Evolutionary conservation across 2,329 filamentous ascomycete species (phyloP).

Genomic region (Calycina marina): DNA sequence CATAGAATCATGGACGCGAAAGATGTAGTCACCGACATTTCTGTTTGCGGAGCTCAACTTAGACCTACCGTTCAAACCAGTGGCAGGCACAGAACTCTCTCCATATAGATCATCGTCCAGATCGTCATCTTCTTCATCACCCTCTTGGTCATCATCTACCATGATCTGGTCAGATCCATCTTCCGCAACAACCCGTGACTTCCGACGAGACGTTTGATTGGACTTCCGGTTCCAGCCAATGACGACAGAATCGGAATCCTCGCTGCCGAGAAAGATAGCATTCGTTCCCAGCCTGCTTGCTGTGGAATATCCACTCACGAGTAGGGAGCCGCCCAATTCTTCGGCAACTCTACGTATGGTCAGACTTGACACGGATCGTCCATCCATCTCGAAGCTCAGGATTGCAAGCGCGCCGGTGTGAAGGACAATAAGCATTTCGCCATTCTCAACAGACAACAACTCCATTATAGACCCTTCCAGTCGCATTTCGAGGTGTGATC

Average conservation of each 20-base stretch:
- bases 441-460: constrained; percentile 57
- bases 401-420: constrained; percentile 61
- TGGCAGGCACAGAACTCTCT: constrained; percentile 31
- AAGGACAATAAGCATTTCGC: constrained; percentile 74
- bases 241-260: constrained; percentile 66
- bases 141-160: constrained; percentile 30
- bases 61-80: constrained; percentile 25
- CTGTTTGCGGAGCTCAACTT: constrained; percentile 22
- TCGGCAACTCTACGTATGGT: constrained; percentile 50
- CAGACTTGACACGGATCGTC: constrained; percentile 78
- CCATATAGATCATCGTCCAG: constrained; percentile 51
- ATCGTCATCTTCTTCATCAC: constrained; percentile 35
- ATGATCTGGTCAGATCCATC: constrained; percentile 42
- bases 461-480: constrained; percentile 73
- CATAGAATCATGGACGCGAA: constrained; percentile 64
- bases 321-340: constrained; percentile 46
- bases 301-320: constrained; percentile 52
- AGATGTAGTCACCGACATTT: constrained; percentile 51
- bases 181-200: constrained; percentile 38
- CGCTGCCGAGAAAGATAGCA: constrained; percentile 71
- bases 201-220: constrained; percentile 44
- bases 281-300: constrained; percentile 53
- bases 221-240: constrained; percentile 65
- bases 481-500: constrained; percentile 64
- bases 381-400: constrained; percentile 74